phyloP scores from a whole-genome alignment of 129 eudicot species.

The Flaveria ramosissima region DNA sequence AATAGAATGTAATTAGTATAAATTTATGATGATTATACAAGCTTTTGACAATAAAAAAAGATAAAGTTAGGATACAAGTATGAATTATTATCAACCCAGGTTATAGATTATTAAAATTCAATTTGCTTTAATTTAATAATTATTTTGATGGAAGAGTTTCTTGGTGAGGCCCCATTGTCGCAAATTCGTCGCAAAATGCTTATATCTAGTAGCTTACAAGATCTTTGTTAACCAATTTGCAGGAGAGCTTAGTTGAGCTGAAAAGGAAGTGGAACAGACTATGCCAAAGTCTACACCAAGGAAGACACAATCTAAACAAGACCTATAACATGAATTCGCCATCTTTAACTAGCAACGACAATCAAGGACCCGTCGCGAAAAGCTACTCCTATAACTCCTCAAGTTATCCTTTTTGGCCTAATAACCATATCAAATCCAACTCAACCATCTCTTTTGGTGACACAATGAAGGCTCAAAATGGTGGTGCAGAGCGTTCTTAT shows the following conservation, averaged over 20 bases:
- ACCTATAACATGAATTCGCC: conserved; percentile 29
- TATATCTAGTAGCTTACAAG: not conserved
- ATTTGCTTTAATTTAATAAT: too few relatives aligned
- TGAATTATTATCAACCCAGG: too few relatives aligned
- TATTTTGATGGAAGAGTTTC: too few relatives aligned
- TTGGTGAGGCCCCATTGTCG: not conserved
- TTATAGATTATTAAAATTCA: not conserved
- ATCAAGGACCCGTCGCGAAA: conserved; percentile 39
- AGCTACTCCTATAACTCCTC: conserved; percentile 43
- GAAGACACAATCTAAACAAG: conserved; percentile 45
- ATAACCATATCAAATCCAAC: conserved; percentile 31
- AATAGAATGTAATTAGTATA: too few relatives aligned
- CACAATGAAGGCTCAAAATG: conserved; percentile 40
- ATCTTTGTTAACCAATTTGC: conserved; percentile 18
- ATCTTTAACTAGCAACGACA: conserved; percentile 22
- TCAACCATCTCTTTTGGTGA: conserved; percentile 55
- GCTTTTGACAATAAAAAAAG: too few relatives aligned
- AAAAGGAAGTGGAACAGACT: conserved; percentile 73
- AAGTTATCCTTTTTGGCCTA: conserved; percentile 57
- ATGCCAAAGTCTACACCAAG: conserved; percentile 72
- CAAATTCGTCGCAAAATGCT: not conserved
- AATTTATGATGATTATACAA: too few relatives aligned
- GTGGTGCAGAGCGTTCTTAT: conserved; percentile 39
- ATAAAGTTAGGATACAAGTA: too few relatives aligned
- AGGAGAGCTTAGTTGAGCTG: conserved; percentile 65